Conservation (phyloP, 2,329 filamentous ascomycete species). For the Cladorrhinum sp. region DNA sequence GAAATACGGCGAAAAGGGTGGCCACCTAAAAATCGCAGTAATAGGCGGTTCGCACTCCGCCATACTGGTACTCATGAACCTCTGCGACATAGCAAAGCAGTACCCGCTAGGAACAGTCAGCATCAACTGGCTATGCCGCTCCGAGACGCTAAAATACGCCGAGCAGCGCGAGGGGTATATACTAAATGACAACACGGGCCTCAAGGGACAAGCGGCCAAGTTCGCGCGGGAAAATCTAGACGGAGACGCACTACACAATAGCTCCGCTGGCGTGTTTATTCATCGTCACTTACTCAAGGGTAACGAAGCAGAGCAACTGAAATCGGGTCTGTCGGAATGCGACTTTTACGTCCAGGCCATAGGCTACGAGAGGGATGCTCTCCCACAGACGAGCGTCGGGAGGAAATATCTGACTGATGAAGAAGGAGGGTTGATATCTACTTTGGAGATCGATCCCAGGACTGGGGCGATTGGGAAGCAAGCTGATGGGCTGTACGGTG, state of each 20-base stretch:
- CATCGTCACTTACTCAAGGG: slow-evolving; percentile 9
- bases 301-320: background rate
- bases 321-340: slow-evolving; percentile 5
- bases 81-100: slow-evolving; percentile 10
- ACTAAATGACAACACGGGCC: slow-evolving; percentile 18
- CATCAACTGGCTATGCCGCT: slow-evolving; percentile 20
- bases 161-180: slow-evolving; percentile 13
- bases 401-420: background rate
- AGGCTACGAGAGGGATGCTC: slow-evolving; percentile 10
- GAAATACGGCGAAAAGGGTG: background rate
- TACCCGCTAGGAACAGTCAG: slow-evolving; percentile 13
- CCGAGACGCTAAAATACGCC: slow-evolving; percentile 15
- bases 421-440: slow-evolving; percentile 1
- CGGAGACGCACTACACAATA: slow-evolving; percentile 11
- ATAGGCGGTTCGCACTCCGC: slow-evolving; percentile 22
- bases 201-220: slow-evolving; percentile 18
- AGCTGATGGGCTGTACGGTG: slow-evolving; percentile 21
- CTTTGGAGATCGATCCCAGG: slow-evolving; percentile 13
- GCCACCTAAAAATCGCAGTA: slow-evolving; percentile 16
- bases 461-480: slow-evolving; percentile 14
- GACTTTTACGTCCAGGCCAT: slow-evolving; percentile 18
- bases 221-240: slow-evolving; percentile 21
- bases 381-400: slow-evolving; percentile 10
- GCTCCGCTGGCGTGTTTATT: slow-evolving; percentile 12
- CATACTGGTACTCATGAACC: slow-evolving; percentile 22